Evolutionary conservation across 345 rosid species (phyloP), one percentile per base, ranked within the genome.

Genomic region (Citrus glauca): DNA sequence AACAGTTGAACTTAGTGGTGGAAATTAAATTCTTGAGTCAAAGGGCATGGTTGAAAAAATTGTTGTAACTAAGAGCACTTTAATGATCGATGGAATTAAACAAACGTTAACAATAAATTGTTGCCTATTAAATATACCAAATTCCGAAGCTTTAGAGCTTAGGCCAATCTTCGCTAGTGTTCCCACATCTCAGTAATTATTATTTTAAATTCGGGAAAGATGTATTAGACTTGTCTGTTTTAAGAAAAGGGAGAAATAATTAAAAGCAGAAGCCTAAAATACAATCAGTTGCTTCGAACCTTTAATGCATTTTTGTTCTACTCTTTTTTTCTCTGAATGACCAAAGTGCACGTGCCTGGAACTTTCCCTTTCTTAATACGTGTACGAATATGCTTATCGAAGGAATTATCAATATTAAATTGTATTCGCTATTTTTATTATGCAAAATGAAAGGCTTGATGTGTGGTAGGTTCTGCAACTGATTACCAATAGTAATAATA

Each of bases 41-140:
- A 94, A 92, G 85, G 98, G 94, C 80, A 73, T 69, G 85, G 95
- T 93, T 70, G 98, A 97, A 8, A 97, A 92, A 82, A 81, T 84
- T 74, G 87, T 91, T 17, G 98, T 98, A 40, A 93, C 91, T 11
- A 5, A 1, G 37, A 33, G 37, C 37, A 33, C 6, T 33, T 38
- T 7, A 38, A 38, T 7, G 40, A 37, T 37, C 40, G 1, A 1
- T 37, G 40, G 9, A 37, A 7, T 8, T 37, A 37, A 7, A 37
- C 8, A 37, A 37, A 6, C 7, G 40, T 37, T 7, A 37, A 37
- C 1, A 37, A 37, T 37, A 8, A 2, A 0, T 37, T 37, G 40
- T 37, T 37, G 40, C 1, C 0, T 37, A 37, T 7, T 37, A 7
- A 9, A 37, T 6, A 7, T 37, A 37, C 9, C 40, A 37, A 37